Conservation (phyloP, 2,329 filamentous ascomycete species). For the Ramularia endophylla region DNA sequence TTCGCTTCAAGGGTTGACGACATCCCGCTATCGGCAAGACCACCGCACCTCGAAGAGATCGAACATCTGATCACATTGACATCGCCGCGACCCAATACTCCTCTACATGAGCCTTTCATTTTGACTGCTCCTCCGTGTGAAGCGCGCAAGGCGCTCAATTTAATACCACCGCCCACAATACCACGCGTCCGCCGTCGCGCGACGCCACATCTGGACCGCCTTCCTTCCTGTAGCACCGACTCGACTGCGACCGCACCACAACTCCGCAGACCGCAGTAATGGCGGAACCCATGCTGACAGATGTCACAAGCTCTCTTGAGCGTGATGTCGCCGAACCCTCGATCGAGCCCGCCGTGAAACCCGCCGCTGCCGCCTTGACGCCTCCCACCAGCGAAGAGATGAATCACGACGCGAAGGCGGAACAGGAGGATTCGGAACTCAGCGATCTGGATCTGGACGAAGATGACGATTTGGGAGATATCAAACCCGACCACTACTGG, state of each 20-base stretch:
- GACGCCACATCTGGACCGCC: too few species aligned
- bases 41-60: too few species aligned
- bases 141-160: not conserved
- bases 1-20: too few species aligned
- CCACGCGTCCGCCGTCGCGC: conserved; percentile 2
- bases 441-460: conserved; percentile 43
- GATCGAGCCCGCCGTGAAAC: conserved; percentile 19
- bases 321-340: conserved; percentile 22
- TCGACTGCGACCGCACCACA: conserved; percentile 1
- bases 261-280: too few species aligned
- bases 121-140: not conserved
- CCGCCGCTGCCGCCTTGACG: conserved; percentile 38
- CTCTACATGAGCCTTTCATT: not conserved
- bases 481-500: conserved; percentile 56
- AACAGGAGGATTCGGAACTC: conserved; percentile 41
- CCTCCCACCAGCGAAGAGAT: conserved; percentile 49
- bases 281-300: conserved; percentile 6
- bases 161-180: not conserved
- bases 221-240: conserved; percentile 5
- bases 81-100: not conserved
- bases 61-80: too few species aligned
- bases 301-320: conserved; percentile 20
- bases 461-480: conserved; percentile 46
- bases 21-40: too few species aligned
- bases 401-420: conserved; percentile 35